A percentile compares a stretch with the other conserved stretches of the same genome.
Conservation (phyloP, 345 rosid species). For the Eucalyptus coolabah region DNA sequence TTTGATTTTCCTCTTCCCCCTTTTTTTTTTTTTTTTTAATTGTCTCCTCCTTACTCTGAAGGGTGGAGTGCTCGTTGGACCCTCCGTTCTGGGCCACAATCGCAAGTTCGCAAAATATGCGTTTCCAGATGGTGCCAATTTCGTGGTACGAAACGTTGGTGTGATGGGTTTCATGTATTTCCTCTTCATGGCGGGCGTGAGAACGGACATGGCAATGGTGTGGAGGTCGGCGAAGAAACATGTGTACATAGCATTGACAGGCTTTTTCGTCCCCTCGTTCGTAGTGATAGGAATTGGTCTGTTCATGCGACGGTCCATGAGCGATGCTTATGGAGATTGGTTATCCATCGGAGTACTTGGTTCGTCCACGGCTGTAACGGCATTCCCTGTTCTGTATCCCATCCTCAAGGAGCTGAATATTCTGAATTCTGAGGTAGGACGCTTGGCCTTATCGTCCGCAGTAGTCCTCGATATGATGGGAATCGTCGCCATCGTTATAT, state of each 20-base stretch:
- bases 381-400: constrained; percentile 34
- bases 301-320: constrained; percentile 11
- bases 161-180: constrained; percentile 39
- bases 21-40: too few species aligned
- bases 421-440: constrained; percentile 51
- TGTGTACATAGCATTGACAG: constrained; percentile 12
- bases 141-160: constrained; percentile 41
- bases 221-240: constrained; percentile 27
- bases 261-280: constrained; percentile 13
- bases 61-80: constrained; percentile 81
- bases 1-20: too few species aligned
- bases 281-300: not conserved
- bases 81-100: constrained; percentile 50
- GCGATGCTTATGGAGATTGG: not conserved
- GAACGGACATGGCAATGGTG: constrained; percentile 27
- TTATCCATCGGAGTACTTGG: constrained; percentile 22
- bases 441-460: constrained; percentile 34
- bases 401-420: constrained; percentile 46
- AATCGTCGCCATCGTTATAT: constrained; percentile 1
- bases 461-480: constrained; percentile 25
- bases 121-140: constrained; percentile 30
- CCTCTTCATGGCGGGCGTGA: constrained; percentile 40
- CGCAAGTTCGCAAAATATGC: constrained; percentile 2
- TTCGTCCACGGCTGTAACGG: constrained; percentile 11
- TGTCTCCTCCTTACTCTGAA: not conserved